Evolutionary conservation across 805 yeast genomes (phyloP).

Genomic region (Clavispora vitiphila): DNA sequence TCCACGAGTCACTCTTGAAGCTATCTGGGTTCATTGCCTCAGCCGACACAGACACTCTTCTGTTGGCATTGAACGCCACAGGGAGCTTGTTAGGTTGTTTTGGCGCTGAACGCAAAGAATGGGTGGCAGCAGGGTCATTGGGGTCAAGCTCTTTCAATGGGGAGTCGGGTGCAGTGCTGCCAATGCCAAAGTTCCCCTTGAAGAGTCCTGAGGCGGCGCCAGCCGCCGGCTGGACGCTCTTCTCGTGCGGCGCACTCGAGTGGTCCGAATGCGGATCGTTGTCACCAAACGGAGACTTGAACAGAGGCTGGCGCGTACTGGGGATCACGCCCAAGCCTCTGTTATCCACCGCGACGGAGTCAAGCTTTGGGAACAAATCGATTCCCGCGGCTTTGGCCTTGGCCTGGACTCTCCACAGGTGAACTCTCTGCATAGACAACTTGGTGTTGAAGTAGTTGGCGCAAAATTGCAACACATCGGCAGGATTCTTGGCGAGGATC

Average conservation of each 20-base stretch:
- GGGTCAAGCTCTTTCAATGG: constrained; percentile 24
- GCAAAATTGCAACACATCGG: constrained; percentile 69
- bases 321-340: constrained; percentile 21
- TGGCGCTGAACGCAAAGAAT: neutral
- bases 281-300: constrained; percentile 59
- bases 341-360: constrained; percentile 28
- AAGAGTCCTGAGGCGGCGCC: constrained; percentile 17
- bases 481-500: constrained; percentile 47
- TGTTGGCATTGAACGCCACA: constrained; percentile 63
- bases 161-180: constrained; percentile 2
- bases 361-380: constrained; percentile 38
- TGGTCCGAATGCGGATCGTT: constrained; percentile 56
- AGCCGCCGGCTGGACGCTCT: constrained; percentile 1
- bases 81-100: constrained; percentile 40
- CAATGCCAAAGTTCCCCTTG: constrained; percentile 23
- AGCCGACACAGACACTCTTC: constrained; percentile 88
- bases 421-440: constrained; percentile 54
- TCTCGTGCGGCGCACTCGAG: constrained; percentile 12
- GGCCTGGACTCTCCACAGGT: constrained; percentile 46
- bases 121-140: constrained; percentile 17
- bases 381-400: constrained; percentile 49
- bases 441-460: constrained; percentile 64
- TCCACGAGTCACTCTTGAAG: constrained; percentile 64
- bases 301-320: constrained; percentile 39
- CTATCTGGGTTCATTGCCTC: constrained; percentile 78